Evolutionary conservation across 2,329 filamentous ascomycete species (phyloP), one percentile per base, ranked within the genome.

Genomic region (Aspergillus fijiensis): DNA sequence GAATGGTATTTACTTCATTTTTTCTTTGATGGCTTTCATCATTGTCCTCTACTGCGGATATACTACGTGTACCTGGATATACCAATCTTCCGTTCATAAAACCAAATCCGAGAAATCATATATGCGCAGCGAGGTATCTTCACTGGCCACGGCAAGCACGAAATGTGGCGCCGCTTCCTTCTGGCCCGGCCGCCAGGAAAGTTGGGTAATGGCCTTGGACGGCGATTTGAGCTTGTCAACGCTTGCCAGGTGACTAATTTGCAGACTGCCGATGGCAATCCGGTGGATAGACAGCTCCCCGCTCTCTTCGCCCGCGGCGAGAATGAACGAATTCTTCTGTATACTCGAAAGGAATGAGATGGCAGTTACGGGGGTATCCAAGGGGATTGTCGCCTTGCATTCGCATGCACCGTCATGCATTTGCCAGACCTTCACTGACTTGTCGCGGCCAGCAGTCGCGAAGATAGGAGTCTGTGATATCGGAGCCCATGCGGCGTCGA

Each of bases 371-470:
- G 91, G 81, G 21, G 82, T 80, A 19, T 83, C 81, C 51, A 85
- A 79, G 0, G 83, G 69, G 23, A 90, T 78, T 1, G 82, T 82
- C 3, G 81, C 73, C 6, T 80, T 81, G 62, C 86, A 84, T 11
- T 76, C 71, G 63, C 89, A 87, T 19, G 61, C 69, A 63, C 76
- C 39, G 47, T 74, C 76, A 14, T 69, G 64, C 62, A 70, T 68
- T 52, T 74, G 73, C 91, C 91, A 94, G 49, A 93, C 71, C 71
- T 90, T 90, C 42, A 96, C 87, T 27, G 83, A 84, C 78, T 96
- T 98, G 76, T 99, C 95, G 68, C 95, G 84, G 3, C 93, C 92
- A 1, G 93, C 94, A 0, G 95, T 99, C 12, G 90, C 89, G 75
- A 99, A 99, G 29, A 83, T 74, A 5, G 76, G 67, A 9, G 73